Conservation (phyloP, 1,139 yeast species). For the Zygosaccharomyces pseudobailii region DNA sequence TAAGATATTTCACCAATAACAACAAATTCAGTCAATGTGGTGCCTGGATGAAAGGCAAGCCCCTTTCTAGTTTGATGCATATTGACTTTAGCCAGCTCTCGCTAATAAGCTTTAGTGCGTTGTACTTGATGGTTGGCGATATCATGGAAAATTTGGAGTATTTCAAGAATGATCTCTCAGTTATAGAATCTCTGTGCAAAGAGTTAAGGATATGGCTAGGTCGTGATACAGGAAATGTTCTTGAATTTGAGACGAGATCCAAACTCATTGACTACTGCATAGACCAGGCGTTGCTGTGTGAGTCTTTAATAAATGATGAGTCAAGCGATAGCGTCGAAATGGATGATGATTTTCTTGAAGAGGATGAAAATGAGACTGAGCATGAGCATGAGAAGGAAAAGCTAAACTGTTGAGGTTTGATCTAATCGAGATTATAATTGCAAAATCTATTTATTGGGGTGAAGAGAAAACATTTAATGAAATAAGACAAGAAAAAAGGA, state of each 20-base stretch:
- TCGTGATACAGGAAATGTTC: slow-evolving; percentile 25
- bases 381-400: not conserved
- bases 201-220: slow-evolving; percentile 36
- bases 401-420: no score
- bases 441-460: not conserved
- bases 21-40: slow-evolving; percentile 23
- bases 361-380: slow-evolving; percentile 3
- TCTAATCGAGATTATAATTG: not conserved
- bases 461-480: no score
- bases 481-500: no score
- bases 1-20: slow-evolving; percentile 27
- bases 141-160: slow-evolving; percentile 11
- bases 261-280: slow-evolving; percentile 34
- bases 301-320: slow-evolving; percentile 11
- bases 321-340: slow-evolving; percentile 1
- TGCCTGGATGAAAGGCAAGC: slow-evolving; percentile 26
- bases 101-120: slow-evolving; percentile 31
- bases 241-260: slow-evolving; percentile 32
- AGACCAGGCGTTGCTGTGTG: slow-evolving; percentile 26
- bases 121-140: slow-evolving; percentile 24
- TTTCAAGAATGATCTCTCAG: slow-evolving; percentile 9
- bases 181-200: slow-evolving; percentile 18
- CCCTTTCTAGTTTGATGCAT: slow-evolving; percentile 17
- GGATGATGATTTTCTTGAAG: slow-evolving; percentile 4
- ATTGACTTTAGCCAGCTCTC: slow-evolving; percentile 11